Evolutionary conservation across 176 grass and related monocot genomes (phyloP).

Genomic region (Triticum aestivum): IWGSC_CS_RefSeq_v2.1 NC_057794.1:92376133-92376632

Average conservation of each 20-base stretch:
- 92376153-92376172: background rate
- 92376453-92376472: conserved; percentile 66
- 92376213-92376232: conserved; percentile 77
- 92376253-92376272: background rate
- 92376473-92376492: conserved; percentile 72
- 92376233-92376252: background rate
- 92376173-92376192: conserved; percentile 36
- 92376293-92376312: background rate
- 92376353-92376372: conserved; percentile 63
- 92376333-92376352: conserved; percentile 56
- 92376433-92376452: conserved; percentile 94
- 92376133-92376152: background rate
- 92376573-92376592: background rate
- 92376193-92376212: conserved; percentile 60
- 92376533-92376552: conserved; percentile 20
- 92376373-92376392: conserved; percentile 43
- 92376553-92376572: conserved; percentile 33
- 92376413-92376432: conserved; percentile 75
- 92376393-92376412: conserved; percentile 65
- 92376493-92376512: conserved; percentile 88
- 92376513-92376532: conserved; percentile 62
- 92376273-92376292: background rate
- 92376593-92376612: conserved; percentile 66
- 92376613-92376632: conserved; percentile 40
- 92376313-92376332: conserved; percentile 47